These are phyloP conservation scores for Penicillium samsonianum DNA, from an alignment of 495 filamentous ascomycete species.

Conservation along the genomic window DNA sequence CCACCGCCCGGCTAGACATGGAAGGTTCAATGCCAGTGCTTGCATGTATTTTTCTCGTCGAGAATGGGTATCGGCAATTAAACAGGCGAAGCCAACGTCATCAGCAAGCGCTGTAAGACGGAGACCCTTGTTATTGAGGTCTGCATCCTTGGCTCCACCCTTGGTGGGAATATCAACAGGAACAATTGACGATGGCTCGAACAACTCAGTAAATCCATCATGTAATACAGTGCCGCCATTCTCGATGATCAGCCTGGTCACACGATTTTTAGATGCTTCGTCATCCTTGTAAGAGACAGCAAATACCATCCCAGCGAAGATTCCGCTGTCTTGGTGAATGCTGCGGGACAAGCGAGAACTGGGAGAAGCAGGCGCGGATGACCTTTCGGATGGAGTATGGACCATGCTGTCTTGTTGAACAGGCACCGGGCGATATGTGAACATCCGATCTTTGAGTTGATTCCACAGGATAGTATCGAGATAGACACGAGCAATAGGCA, in stretches of 20 bases:
- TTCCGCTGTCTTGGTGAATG: conserved; percentile 32
- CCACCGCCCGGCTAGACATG: conserved; percentile 81
- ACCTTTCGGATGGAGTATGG: conserved; percentile 44
- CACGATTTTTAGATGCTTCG: conserved; percentile 54
- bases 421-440: conserved; percentile 29
- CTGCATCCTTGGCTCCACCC: conserved; percentile 11
- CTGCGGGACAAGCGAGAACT: conserved; percentile 43
- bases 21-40: conserved; percentile 85
- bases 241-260: conserved; percentile 49
- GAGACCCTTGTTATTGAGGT: conserved; percentile 33
- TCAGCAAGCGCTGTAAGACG: conserved; percentile 50
- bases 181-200: conserved; percentile 53
- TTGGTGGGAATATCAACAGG: conserved; percentile 35
- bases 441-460: conserved; percentile 47
- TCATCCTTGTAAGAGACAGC: conserved; percentile 68
- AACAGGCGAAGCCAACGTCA: conserved; percentile 71
- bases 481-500: conserved; percentile 51
- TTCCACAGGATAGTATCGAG: conserved; percentile 54
- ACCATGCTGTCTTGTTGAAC: conserved; percentile 27
- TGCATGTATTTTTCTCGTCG: conserved; percentile 95
- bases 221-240: conserved; percentile 74
- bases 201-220: conserved; percentile 82
- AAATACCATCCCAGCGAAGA: conserved; percentile 80
- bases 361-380: conserved; percentile 46
- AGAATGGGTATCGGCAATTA: conserved; percentile 85